These are phyloP conservation scores for Arabidopsis lyrata DNA, from an alignment of 441 rosid species.

Conservation along the genomic window DNA sequence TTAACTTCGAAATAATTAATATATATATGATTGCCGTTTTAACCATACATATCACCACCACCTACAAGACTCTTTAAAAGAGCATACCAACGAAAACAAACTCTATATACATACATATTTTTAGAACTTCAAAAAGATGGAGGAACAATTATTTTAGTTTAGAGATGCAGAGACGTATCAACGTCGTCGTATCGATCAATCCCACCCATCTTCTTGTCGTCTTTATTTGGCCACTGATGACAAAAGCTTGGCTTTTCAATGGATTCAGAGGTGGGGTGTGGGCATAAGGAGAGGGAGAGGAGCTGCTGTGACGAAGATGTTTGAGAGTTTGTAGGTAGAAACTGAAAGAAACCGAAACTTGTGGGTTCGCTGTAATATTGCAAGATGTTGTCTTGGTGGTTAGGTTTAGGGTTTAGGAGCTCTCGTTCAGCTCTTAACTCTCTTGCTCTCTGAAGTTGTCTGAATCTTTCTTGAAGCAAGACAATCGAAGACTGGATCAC, in stretches of 20 bases:
- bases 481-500: slow-evolving; percentile 69
- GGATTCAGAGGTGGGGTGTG: slow-evolving; percentile 20
- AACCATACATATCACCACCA: slow-evolving; percentile 39
- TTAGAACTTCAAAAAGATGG: neutral
- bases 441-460: slow-evolving; percentile 64
- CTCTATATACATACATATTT: slow-evolving; percentile 40
- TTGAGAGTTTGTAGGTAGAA: slow-evolving; percentile 50
- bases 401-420: slow-evolving; percentile 46
- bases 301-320: slow-evolving; percentile 45
- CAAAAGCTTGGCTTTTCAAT: slow-evolving; percentile 43
- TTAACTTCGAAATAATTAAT: slow-evolving; percentile 17
- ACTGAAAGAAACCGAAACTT: slow-evolving; percentile 53
- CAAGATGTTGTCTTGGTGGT: slow-evolving; percentile 39
- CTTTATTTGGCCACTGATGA: slow-evolving; percentile 43
- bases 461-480: slow-evolving; percentile 77
- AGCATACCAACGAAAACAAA: slow-evolving; percentile 32
- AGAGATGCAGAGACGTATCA: slow-evolving; percentile 87
- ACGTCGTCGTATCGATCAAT: slow-evolving; percentile 51
- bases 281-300: slow-evolving; percentile 40
- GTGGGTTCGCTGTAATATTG: slow-evolving; percentile 49
- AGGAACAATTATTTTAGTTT: slow-evolving; percentile 16
- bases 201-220: slow-evolving; percentile 41
- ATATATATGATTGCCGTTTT: slow-evolving; percentile 44
- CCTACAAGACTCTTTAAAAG: slow-evolving; percentile 38
- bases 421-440: slow-evolving; percentile 73